These are phyloP conservation scores for Thelonectria blattea DNA, from an alignment of 2,329 filamentous ascomycete genomes.

Conservation along the genomic window DNA sequence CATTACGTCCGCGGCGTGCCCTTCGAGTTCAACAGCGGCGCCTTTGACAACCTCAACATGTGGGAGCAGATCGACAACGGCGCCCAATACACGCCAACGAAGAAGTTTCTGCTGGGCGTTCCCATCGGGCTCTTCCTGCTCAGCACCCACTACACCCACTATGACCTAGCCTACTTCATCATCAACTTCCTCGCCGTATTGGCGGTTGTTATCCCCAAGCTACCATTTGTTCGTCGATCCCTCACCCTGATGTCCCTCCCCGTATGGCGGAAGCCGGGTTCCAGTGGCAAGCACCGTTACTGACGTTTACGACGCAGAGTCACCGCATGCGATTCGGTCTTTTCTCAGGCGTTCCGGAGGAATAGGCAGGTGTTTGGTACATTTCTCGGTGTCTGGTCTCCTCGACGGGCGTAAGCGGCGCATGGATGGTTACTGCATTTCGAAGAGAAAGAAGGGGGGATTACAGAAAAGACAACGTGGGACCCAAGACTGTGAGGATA, in stretches of 20 bases:
- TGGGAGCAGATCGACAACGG: constrained; percentile 99
- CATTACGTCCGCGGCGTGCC: constrained; percentile 97
- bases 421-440: constrained; percentile 32
- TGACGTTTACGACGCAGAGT: constrained; percentile 59
- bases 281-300: constrained; percentile 19
- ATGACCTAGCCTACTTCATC: constrained; percentile 94
- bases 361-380: constrained; percentile 41
- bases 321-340: constrained; percentile 79
- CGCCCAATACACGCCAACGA: constrained; percentile 96
- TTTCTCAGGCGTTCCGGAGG: constrained; percentile 73
- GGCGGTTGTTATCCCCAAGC: constrained; percentile 92
- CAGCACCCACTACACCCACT: constrained; percentile 99
- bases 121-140: constrained; percentile 93
- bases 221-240: constrained; percentile 79
- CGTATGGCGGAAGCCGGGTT: not conserved
- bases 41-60: constrained; percentile 99
- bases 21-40: constrained; percentile 98
- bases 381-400: constrained; percentile 25
- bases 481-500: constrained; percentile 37
- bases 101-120: constrained; percentile 96
- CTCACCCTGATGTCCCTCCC: not conserved
- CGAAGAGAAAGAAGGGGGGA: constrained; percentile 31
- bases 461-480: constrained; percentile 30
- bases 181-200: constrained; percentile 96
- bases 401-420: constrained; percentile 36